phyloP scores from a whole-genome alignment of 345 rosid species.

The Physaria fendleri region DNA sequence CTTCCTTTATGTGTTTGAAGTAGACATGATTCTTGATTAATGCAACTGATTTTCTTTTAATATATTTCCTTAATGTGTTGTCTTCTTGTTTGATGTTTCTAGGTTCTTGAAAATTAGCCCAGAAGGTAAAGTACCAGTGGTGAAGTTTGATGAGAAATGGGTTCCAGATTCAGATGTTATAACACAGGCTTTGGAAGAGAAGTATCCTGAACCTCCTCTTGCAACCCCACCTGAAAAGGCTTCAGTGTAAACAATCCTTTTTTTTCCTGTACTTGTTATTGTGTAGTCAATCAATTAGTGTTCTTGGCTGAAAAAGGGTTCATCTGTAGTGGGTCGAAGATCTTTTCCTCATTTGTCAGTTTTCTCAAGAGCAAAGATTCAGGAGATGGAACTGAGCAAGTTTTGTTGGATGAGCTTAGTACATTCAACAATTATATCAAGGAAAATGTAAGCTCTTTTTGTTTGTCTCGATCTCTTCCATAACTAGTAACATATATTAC shows the following conservation, averaged over 20 bases:
- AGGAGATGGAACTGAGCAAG: slow-evolving; percentile 72
- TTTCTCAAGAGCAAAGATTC: slow-evolving; percentile 88
- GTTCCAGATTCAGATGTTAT: slow-evolving; percentile 93
- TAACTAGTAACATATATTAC: neutral
- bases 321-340: slow-evolving; percentile 66
- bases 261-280: neutral
- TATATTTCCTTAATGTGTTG: neutral
- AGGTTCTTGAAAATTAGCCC: slow-evolving; percentile 83
- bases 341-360: slow-evolving; percentile 83
- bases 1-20: neutral
- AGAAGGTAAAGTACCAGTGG: slow-evolving; percentile 89
- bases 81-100: neutral
- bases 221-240: slow-evolving; percentile 77
- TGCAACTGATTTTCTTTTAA: neutral
- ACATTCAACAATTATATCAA: slow-evolving; percentile 58
- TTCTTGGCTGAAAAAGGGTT: neutral
- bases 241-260: slow-evolving; percentile 49
- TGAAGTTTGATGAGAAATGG: slow-evolving; percentile 83
- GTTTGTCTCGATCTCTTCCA: slow-evolving; percentile 3
- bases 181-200: slow-evolving; percentile 69
- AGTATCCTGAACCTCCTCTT: slow-evolving; percentile 79
- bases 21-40: neutral
- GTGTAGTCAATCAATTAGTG: neutral
- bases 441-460: slow-evolving; percentile 45
- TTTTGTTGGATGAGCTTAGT: slow-evolving; percentile 60